Base-by-base conservation (phyloP, 2,329 filamentous ascomycete genomes). In the Calycina herbarum region DNA sequence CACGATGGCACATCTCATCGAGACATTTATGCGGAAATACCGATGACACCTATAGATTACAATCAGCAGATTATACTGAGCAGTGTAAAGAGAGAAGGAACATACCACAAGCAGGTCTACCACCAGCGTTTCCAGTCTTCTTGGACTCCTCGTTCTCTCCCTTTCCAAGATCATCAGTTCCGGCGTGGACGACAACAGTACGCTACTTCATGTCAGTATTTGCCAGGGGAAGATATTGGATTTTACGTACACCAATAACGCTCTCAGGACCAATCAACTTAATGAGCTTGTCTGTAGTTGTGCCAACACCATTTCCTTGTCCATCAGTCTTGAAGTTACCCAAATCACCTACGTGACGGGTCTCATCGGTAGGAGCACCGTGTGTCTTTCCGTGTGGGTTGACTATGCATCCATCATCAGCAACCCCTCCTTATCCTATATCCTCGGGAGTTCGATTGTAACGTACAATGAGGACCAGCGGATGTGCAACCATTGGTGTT, bases 401-500 rank as follows among this genome's bases (percentile, higher is more conserved):
- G 91, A 97, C 93, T 97, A 66, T 60, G 7, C 38, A 62, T 60
- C 33, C 17, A 58, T 64, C 27, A 51, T 62, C n/a, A 15, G 64
- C 72, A 69, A 71, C 62, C 56, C 40, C n/a, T 63, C 5, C 24
- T 5, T 64, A n/a, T 62, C 2, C n/a, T 4, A 29, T 29, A 2
- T 29, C 27, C 27, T 11, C 20, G 20, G 24, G 20, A 8, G 15
- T 24, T 54, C 20, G 10, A 54, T 4, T 29, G 27, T 29, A 29
- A 82, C 92, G 79, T 84, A 96, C 93, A 99, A 86, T 99, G 95
- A 81, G 95, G 94, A 63, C 95, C 95, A 73, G 95, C 95, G 73
- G 92, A 96, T 73, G 94, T 98, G 91, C 95, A 99, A 81, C 95
- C 95, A 83, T 99, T 99, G 86, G 95, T 98, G 88, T 98, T 98